Evolutionary conservation across 1,284 basidiomycete genomes (phyloP).

Genomic region (Ustilago curta): DNA sequence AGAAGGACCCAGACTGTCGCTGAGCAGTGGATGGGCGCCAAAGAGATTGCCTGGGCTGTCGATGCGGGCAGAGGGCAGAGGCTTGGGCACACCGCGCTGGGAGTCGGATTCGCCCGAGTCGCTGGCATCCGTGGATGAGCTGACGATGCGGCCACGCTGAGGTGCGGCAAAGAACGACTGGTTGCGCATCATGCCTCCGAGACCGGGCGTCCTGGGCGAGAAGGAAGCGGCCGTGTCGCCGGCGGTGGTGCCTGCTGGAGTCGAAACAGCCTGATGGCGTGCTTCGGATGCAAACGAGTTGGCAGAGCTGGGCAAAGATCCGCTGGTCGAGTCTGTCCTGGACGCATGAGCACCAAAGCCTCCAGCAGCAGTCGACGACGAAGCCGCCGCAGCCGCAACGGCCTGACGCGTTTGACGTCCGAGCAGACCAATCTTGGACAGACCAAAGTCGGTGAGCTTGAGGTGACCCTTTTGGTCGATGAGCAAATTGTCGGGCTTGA

Average conservation of each 20-base stretch:
- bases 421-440: conserved; percentile 94
- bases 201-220: conserved; percentile 52
- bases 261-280: conserved; percentile 29
- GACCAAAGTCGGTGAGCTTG: conserved; percentile 96
- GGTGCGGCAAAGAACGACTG: conserved; percentile 56
- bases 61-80: conserved; percentile 49
- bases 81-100: conserved; percentile 36
- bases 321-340: conserved; percentile 33
- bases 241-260: conserved; percentile 44
- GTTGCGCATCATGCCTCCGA: conserved; percentile 49
- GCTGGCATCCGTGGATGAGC: conserved; percentile 60
- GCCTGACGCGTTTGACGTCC: conserved; percentile 79
- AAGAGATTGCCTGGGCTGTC: conserved; percentile 60
- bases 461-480: conserved; percentile 96
- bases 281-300: conserved; percentile 40
- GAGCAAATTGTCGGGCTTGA: conserved; percentile 97
- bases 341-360: conserved; percentile 18
- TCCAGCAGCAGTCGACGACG: conserved; percentile 6
- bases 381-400: conserved; percentile 15
- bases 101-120: conserved; percentile 59
- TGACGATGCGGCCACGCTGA: conserved; percentile 49
- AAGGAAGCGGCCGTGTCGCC: conserved; percentile 53
- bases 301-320: conserved; percentile 48
- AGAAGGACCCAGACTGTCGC: conserved; percentile 63
- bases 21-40: conserved; percentile 50